Evolutionary conservation across 306 rosid genomes (phyloP).

Genomic region (Malus sieversii): DNA sequence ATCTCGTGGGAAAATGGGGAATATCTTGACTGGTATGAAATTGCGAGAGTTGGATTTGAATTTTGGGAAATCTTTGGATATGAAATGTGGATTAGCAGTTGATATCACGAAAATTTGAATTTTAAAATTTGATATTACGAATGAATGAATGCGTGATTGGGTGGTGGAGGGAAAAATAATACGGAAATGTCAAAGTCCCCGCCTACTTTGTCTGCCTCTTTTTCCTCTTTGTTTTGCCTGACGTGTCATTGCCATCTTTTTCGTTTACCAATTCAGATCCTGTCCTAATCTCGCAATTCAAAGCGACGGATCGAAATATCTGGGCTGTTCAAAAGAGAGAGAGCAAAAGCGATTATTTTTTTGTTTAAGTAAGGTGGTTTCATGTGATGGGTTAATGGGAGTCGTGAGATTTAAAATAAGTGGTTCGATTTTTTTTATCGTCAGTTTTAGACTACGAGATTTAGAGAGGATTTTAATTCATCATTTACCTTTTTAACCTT

Average conservation of each 20-base stretch:
- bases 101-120: not conserved
- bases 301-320: no score
- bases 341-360: no score
- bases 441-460: fast-evolving
- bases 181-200: slow-evolving; percentile 22
- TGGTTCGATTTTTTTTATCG: fast-evolving
- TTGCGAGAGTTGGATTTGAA: not conserved
- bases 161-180: not conserved
- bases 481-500: no score
- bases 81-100: no score
- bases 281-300: no score
- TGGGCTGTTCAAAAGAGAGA: no score
- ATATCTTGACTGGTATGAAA: not conserved
- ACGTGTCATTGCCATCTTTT: not conserved
- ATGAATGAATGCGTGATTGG: not conserved
- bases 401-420: no score
- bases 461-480: fast-evolving
- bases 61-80: not conserved
- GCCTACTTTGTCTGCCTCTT: slow-evolving; percentile 6
- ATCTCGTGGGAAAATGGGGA: slow-evolving; percentile 13
- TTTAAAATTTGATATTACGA: not conserved
- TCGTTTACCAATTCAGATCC: no score
- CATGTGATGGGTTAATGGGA: no score
- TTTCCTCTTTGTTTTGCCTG: not conserved
- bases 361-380: no score